Percentiles rank a stretch among this genome's conserved stretches.
Evolutionary conservation across 1,139 yeast genomes (phyloP).

Genomic region (Pichia inconspicua): DNA sequence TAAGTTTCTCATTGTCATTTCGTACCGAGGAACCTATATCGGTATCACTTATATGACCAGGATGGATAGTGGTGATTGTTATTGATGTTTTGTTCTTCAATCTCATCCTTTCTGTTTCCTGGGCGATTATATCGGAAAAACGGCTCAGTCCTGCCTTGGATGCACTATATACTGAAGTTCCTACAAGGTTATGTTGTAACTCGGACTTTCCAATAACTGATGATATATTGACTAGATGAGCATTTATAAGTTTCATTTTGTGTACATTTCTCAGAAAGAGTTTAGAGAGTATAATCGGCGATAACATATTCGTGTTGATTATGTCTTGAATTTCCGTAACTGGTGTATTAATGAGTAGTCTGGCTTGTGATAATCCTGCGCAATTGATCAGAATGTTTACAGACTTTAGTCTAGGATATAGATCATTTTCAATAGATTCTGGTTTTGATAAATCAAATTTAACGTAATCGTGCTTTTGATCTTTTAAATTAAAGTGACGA

Average conservation of each 20-base stretch:
- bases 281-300: slow-evolving; percentile 57
- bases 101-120: slow-evolving; percentile 44
- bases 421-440: slow-evolving; percentile 10
- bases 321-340: slow-evolving; percentile 39
- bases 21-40: slow-evolving; percentile 45
- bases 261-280: slow-evolving; percentile 31
- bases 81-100: not conserved
- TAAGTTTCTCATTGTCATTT: not conserved
- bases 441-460: slow-evolving; percentile 42
- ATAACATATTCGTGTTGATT: slow-evolving; percentile 53
- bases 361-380: slow-evolving; percentile 71
- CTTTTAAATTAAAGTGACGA: slow-evolving; percentile 17
- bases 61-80: slow-evolving; percentile 29
- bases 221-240: slow-evolving; percentile 54
- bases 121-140: slow-evolving; percentile 55
- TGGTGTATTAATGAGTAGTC: slow-evolving; percentile 43
- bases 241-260: not conserved
- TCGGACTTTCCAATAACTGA: slow-evolving; percentile 50
- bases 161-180: slow-evolving; percentile 73
- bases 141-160: slow-evolving; percentile 72
- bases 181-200: slow-evolving; percentile 35
- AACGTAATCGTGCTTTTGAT: slow-evolving; percentile 38
- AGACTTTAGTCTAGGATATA: slow-evolving; percentile 3
- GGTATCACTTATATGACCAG: slow-evolving; percentile 68
- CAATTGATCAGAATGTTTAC: slow-evolving; percentile 58